Evolutionary conservation across 179 eudicot genomes (phyloP), one percentile per base, ranked within the genome.

Genomic region (Gypsophila paniculata): DNA sequence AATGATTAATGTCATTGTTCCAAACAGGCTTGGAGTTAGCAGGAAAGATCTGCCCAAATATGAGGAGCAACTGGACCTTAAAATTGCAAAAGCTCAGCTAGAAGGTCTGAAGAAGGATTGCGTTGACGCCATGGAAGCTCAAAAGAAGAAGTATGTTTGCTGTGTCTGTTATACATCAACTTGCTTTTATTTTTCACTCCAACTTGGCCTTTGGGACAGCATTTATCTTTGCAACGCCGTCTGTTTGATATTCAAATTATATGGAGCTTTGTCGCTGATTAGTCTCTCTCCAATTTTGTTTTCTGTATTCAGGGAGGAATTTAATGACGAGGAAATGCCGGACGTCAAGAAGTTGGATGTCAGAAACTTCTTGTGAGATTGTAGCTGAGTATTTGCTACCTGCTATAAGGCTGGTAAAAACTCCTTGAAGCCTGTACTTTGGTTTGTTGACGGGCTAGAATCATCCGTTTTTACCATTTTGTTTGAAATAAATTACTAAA

Each of bases 61-160:
- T 68, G 99, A 94, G 81, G 87, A 87, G 72, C 78, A 88, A 72
- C 63, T 94, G 89, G 97, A 94, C 62, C 87, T 74, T 15, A 91
- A 86, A 76, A 88, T 94, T 72, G 88, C 99, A 4, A 94, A 90
- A 82, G 93, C 93, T 53, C 96, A 94, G 63, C 76, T 94, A 66
- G 96, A 87, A 79, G 90, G 87, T 85, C 87, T 94, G 84, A 84
- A 94, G 86, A 92, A 90, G 85, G 99, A 92, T 39, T 80, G 87
- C 55, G 61, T 80, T 19, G 99, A 94, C 65, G 97, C 96, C 66
- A 94, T 94, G 99, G 96, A 88, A 72, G 87, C 99, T 72, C 97
- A 91, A 83, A 83, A 81, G 84, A 94, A 94, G 77, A 77, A 92
- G 99, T 93, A 83, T 69, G 79, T 66, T 66, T 77, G 13, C 70